These are phyloP conservation scores for Chionographis japonica DNA, from an alignment of 106 monocot genomes.

Conservation along the genomic window DNA sequence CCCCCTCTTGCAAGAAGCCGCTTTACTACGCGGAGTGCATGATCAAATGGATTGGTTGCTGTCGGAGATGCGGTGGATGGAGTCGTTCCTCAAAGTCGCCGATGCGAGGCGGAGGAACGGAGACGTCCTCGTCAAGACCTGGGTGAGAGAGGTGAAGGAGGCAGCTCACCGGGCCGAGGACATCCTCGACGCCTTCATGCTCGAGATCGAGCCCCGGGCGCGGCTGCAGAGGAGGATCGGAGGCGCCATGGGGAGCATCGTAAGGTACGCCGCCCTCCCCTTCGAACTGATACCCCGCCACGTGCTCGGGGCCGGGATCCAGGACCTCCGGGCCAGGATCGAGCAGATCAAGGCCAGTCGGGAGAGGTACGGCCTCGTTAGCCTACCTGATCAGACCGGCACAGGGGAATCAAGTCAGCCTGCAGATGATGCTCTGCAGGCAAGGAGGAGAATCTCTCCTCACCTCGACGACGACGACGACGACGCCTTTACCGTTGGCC, in stretches of 20 bases:
- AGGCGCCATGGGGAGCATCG: neutral
- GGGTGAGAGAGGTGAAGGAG: conserved; percentile 22
- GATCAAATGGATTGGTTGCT: too few species aligned
- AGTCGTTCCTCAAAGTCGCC: too few species aligned
- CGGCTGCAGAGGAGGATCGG: neutral
- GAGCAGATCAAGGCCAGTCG: conserved; percentile 1
- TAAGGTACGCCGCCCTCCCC: neutral
- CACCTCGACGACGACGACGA: conserved; percentile 1
- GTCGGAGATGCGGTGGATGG: too few species aligned
- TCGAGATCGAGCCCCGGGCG: neutral
- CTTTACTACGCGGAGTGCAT: too few species aligned
- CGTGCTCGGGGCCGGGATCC: neutral
- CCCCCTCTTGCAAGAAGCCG: too few species aligned
- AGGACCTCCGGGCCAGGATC: conserved; percentile 2
- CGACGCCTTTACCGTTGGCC: conserved; percentile 1
- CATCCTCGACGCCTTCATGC: conserved; percentile 21
- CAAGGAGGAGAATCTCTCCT: conserved; percentile 3
- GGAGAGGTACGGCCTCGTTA: conserved; percentile 13
- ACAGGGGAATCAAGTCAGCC: neutral
- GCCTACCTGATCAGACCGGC: neutral
- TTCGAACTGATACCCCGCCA: neutral
- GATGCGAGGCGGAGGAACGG: too few species aligned
- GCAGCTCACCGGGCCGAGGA: conserved; percentile 23
- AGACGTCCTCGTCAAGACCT: neutral
- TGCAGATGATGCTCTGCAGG: conserved; percentile 4